A percentile compares a stretch with the other conserved stretches of the same genome.
phyloP scores from a whole-genome alignment of 495 filamentous ascomycete genomes.

The Penicillium lividum region DNA sequence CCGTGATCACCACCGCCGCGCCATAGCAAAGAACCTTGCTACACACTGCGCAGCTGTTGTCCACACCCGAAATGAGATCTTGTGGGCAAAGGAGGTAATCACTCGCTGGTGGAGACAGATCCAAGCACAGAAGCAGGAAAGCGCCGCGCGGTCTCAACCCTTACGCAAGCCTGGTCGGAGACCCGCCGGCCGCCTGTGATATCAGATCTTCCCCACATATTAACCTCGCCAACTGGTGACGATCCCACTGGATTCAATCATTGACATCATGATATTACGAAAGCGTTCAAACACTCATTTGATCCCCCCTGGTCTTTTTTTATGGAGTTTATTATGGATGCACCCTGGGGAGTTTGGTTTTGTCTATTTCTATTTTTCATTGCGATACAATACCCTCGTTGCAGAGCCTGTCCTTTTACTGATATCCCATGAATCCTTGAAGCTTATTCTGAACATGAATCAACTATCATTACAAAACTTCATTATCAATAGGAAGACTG shows the following conservation, averaged over 20 bases:
- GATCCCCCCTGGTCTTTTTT: not conserved
- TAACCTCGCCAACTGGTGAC: not conserved
- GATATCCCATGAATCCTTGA: not conserved
- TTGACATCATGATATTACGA: conserved; percentile 4
- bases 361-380: not conserved
- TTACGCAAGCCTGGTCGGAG: conserved; percentile 4
- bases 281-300: conserved; percentile 6
- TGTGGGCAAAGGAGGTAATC: conserved; percentile 55
- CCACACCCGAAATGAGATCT: conserved; percentile 40
- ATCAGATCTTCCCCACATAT: not conserved
- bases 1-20: conserved; percentile 33
- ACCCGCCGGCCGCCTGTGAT: conserved; percentile 7
- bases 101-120: conserved; percentile 43
- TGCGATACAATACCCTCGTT: not conserved
- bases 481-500: not conserved
- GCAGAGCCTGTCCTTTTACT: not conserved
- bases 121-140: conserved; percentile 18
- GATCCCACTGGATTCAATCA: not conserved
- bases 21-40: conserved; percentile 46
- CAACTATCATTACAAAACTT: not conserved
- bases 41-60: conserved; percentile 48
- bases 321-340: not conserved
- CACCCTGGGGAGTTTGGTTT: not conserved
- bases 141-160: not conserved
- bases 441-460: not conserved